These are phyloP conservation scores for Xerocomus spinulosus DNA, from an alignment of 768 basidiomycete species.

Conservation along the genomic window DNA sequence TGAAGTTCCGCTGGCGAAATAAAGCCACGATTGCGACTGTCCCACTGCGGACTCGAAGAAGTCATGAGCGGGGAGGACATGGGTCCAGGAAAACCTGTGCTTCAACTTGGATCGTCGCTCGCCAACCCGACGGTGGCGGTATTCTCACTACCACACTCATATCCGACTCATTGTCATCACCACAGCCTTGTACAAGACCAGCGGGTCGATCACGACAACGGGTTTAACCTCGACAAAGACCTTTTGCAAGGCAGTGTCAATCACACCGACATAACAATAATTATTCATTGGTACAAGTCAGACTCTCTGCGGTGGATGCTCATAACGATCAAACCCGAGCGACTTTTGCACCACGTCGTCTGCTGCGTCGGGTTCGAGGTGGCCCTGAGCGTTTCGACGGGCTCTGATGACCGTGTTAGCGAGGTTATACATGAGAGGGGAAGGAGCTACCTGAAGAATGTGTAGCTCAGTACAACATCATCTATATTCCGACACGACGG, in stretches of 20 bases:
- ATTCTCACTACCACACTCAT: slow-evolving; percentile 4
- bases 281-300: too few relatives aligned
- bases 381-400: slow-evolving; percentile 77
- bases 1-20: slow-evolving; percentile 33
- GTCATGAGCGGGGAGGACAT: slow-evolving; percentile 17
- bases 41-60: slow-evolving; percentile 34
- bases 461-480: slow-evolving; percentile 92
- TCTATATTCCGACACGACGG: slow-evolving; percentile 82
- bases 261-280: too few relatives aligned
- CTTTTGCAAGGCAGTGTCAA: background rate
- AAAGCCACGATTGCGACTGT: slow-evolving; percentile 32
- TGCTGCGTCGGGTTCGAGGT: slow-evolving; percentile 85
- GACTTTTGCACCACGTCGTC: slow-evolving; percentile 77
- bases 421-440: background rate
- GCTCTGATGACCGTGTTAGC: slow-evolving; percentile 48
- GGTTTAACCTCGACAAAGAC: too few relatives aligned
- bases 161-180: background rate
- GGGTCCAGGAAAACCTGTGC: background rate
- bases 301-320: too few relatives aligned
- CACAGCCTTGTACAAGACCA: too few relatives aligned
- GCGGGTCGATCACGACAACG: background rate
- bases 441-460: slow-evolving; percentile 79
- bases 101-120: slow-evolving; percentile 8
- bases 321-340: slow-evolving; percentile 66
- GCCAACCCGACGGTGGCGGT: background rate